Evolutionary conservation across 306 rosid genomes (phyloP).

Genomic region (Rosa chinensis): DNA sequence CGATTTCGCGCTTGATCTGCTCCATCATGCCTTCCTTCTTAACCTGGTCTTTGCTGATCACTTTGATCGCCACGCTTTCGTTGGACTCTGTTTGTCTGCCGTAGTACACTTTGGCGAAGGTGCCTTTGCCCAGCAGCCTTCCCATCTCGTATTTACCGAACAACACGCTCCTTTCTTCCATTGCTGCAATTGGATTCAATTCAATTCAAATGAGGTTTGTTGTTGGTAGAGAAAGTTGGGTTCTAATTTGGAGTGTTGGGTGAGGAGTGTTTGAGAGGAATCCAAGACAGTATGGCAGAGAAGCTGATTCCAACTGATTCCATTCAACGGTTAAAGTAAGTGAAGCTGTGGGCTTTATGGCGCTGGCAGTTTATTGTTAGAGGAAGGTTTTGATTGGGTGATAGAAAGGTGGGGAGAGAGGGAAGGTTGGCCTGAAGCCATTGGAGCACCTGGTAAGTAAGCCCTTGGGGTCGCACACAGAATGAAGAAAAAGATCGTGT

Average conservation of each 20-base stretch:
- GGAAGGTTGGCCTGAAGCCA: conserved; percentile 16
- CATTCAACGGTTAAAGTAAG: background rate
- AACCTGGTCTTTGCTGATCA: conserved; percentile 62
- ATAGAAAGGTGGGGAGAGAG: no score
- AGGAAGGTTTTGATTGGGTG: background rate
- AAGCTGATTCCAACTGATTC: conserved; percentile 29
- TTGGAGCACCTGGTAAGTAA: conserved; percentile 33
- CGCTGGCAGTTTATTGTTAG: background rate
- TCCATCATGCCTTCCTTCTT: conserved; percentile 72
- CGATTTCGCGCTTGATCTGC: conserved; percentile 75
- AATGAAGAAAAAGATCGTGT: background rate
- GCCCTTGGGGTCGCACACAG: conserved; percentile 19
- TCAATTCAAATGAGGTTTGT: background rate
- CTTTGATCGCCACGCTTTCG: conserved; percentile 72
- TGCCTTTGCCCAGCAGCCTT: conserved; percentile 67
- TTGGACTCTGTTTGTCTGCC: conserved; percentile 49
- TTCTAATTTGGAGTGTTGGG: background rate
- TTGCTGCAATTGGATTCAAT: background rate
- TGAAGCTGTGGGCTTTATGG: background rate
- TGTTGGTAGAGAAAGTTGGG: background rate
- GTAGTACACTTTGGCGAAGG: conserved; percentile 76
- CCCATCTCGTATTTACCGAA: conserved; percentile 70
- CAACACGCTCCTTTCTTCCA: conserved; percentile 53
- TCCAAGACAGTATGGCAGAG: conserved; percentile 37
- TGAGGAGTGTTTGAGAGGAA: conserved; percentile 11